These are phyloP conservation scores for Brassica rapa DNA, from an alignment of 345 rosid genomes.

Conservation along the genomic window DNA sequence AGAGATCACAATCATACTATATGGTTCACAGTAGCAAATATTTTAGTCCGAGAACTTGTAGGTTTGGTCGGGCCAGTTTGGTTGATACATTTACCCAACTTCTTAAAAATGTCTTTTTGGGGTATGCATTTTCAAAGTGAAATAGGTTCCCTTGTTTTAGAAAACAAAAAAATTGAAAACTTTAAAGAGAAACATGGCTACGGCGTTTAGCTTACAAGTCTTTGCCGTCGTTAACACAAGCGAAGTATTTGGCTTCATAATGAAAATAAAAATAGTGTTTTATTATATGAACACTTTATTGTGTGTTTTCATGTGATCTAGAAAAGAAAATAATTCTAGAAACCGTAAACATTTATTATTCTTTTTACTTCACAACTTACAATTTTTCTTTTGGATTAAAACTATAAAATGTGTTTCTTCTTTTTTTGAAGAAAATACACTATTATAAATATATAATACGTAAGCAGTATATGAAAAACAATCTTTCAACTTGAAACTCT, in stretches of 20 bases:
- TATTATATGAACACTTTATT: neutral
- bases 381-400: neutral
- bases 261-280: no score
- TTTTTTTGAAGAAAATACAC: neutral
- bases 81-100: neutral
- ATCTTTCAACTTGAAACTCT: no score
- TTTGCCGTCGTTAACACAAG: no score
- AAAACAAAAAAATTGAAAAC: neutral
- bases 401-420: neutral
- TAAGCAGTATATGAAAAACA: no score
- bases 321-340: neutral
- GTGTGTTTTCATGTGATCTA: neutral
- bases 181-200: no score
- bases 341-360: neutral
- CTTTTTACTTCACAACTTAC: neutral
- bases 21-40: neutral
- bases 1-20: neutral
- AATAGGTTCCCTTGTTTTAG: neutral
- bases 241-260: no score
- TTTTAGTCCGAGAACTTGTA: neutral
- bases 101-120: neutral
- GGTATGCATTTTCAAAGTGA: neutral
- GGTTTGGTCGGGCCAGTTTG: slow-evolving; percentile 1
- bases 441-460: no score
- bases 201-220: no score